Evolutionary conservation across 2,329 filamentous ascomycete genomes (phyloP), one percentile per base, ranked within the genome.

Genomic region (Aciculosporium take): DNA sequence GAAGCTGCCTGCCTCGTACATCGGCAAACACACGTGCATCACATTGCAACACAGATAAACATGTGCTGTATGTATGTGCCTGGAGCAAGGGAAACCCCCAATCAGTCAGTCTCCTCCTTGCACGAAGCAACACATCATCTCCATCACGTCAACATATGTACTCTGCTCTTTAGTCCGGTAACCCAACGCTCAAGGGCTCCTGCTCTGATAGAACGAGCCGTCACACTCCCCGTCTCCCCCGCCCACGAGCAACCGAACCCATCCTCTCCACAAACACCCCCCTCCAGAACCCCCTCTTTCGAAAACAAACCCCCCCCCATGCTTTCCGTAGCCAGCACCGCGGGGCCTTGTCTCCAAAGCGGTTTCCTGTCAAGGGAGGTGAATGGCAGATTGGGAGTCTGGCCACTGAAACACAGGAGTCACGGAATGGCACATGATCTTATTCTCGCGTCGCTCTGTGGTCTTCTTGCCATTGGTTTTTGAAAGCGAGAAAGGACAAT

Each of bases 171-270:
- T 77, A 78, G 74, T 76, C 73, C 72, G 52, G 62, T 62, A 61
- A 65, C 68, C 71, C 69, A 76, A 70, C 56, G 58, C 66, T 74
- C 63, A 67, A 62, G 65, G 66, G 67, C 64, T 63, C 59, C 68
- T 68, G 71, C 61, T 78, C 74, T 78, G 74, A 76, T 64, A 74
- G 68, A 73, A 69, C 68, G 71, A 74, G 67, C 67, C 66, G 17
- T 35, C 40, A 24, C 18, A 31, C 8, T 21, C 21, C 23, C 8
- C 33, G 6, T n/a, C n/a, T 15, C 13, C 3, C n/a, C n/a, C n/a
- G n/a, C n/a, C n/a, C n/a, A n/a, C n/a, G n/a, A n/a, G n/a, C n/a
- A n/a, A n/a, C n/a, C n/a, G n/a, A n/a, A n/a, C n/a, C n/a, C n/a
- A n/a, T n/a, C n/a, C n/a, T n/a, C n/a, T n/a, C 15, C 20, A 5